Evolutionary conservation across 2,329 filamentous ascomycete species (phyloP).

Genomic region (Fusarium succisae): DNA sequence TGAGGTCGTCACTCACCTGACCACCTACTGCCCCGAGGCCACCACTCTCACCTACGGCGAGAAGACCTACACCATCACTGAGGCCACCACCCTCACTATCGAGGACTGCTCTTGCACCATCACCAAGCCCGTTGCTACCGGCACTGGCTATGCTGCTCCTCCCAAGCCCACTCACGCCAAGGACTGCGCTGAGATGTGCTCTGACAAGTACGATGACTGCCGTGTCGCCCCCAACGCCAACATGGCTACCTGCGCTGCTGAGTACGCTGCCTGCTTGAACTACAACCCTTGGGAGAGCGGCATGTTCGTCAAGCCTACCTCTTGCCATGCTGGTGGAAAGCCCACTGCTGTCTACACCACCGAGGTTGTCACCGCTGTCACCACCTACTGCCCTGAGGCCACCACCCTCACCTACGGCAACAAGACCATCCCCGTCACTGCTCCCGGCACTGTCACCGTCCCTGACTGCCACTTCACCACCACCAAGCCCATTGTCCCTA

Average conservation of each 20-base stretch:
- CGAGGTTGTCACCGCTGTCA: slow-evolving; percentile 42
- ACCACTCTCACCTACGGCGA: slow-evolving; percentile 67
- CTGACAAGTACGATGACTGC: slow-evolving; percentile 35
- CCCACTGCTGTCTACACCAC: slow-evolving; percentile 22
- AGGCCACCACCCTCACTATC: slow-evolving; percentile 71
- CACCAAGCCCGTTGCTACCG: slow-evolving; percentile 52
- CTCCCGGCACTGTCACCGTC: slow-evolving; percentile 25
- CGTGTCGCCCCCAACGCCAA: slow-evolving; percentile 30
- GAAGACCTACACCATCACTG: slow-evolving; percentile 71
- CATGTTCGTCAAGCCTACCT: slow-evolving; percentile 20
- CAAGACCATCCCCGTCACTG: slow-evolving; percentile 28
- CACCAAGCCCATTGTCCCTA: slow-evolving; percentile 28
- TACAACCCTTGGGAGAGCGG: slow-evolving; percentile 39
- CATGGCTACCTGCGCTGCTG: slow-evolving; percentile 37
- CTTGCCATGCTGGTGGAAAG: slow-evolving; percentile 60
- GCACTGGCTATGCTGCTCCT: slow-evolving; percentile 14
- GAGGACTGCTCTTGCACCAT: slow-evolving; percentile 72
- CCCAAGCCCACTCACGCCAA: slow-evolving; percentile 17
- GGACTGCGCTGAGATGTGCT: slow-evolving; percentile 28
- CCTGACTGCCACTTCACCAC: slow-evolving; percentile 22
- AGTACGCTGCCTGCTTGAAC: slow-evolving; percentile 39
- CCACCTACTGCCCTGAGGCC: slow-evolving; percentile 50
- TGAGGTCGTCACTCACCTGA: slow-evolving; percentile 69
- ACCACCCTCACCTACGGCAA: slow-evolving; percentile 48
- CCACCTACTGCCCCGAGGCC: slow-evolving; percentile 73